Percentiles rank a stretch among this genome's conserved stretches.
Evolutionary conservation across 2,329 filamentous ascomycete species (phyloP).

Genomic region (Fusarium sarcochroum): DNA sequence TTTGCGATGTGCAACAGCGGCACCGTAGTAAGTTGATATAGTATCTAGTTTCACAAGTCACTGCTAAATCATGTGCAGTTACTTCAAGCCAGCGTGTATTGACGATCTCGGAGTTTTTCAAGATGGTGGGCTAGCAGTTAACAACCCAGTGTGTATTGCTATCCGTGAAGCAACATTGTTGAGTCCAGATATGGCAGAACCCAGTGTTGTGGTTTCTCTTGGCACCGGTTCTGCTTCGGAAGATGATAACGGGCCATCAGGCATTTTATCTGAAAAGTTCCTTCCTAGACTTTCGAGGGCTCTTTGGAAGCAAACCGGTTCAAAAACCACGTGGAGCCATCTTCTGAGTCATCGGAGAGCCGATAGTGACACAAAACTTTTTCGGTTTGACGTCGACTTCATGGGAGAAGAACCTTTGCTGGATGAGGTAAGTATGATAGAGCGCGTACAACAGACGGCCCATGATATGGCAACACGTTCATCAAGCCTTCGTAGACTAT

Average conservation of each 20-base stretch:
- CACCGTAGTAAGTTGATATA: conserved; percentile 32
- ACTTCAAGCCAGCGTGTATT: conserved; percentile 30
- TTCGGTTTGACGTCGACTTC: conserved; percentile 29
- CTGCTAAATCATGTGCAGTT: conserved; percentile 19
- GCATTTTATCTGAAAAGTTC: conserved; percentile 9
- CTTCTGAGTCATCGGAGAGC: conserved; percentile 27
- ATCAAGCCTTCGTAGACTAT: conserved; percentile 3
- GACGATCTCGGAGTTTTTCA: conserved; percentile 29
- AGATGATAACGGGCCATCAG: neutral
- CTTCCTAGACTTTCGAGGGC: conserved; percentile 18
- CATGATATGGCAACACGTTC: neutral
- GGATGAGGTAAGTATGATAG: conserved; percentile 23
- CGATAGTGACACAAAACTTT: conserved; percentile 11
- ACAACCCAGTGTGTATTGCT: conserved; percentile 41
- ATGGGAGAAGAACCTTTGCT: conserved; percentile 13
- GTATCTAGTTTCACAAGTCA: neutral
- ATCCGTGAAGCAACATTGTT: conserved; percentile 31
- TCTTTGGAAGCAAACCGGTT: conserved; percentile 26
- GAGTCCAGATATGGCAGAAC: conserved; percentile 18
- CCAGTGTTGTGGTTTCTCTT: conserved; percentile 39
- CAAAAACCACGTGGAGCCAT: conserved; percentile 26
- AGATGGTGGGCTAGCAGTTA: conserved; percentile 39
- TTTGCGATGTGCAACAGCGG: conserved; percentile 31
- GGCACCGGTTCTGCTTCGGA: conserved; percentile 28
- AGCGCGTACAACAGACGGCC: conserved; percentile 12